Conservation (phyloP, 257 asterid genomes). For the Anisodus acutangulus region DNA sequence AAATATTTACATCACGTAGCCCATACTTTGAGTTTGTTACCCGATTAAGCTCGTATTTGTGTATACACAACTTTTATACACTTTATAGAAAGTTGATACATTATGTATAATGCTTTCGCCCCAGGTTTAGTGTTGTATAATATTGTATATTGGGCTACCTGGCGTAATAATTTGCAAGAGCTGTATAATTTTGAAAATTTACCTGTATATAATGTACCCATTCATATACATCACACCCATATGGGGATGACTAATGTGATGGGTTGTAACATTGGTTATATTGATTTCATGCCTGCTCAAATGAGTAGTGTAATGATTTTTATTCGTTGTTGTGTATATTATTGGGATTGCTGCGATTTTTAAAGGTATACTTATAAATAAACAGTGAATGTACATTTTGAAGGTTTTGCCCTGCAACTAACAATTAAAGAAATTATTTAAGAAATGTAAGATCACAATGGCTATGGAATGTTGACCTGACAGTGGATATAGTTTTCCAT, state of each 20-base stretch:
- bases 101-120: no score
- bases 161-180: no score
- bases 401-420: constrained; percentile 19
- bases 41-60: no score
- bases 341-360: background rate
- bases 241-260: background rate
- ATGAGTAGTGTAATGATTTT: background rate
- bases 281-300: background rate
- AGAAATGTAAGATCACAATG: background rate
- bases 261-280: background rate
- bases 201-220: background rate
- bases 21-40: no score
- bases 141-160: no score
- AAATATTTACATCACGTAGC: no score
- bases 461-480: constrained; percentile 5
- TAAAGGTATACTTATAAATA: background rate
- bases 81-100: no score
- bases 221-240: background rate
- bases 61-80: no score
- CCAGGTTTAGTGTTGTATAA: no score
- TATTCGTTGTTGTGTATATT: background rate
- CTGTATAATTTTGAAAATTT: no score
- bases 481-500: background rate
- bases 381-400: background rate
- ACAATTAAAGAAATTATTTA: background rate